Conservation (phyloP, 2,329 filamentous ascomycete genomes). For the Teratosphaeria nubilosa region DNA sequence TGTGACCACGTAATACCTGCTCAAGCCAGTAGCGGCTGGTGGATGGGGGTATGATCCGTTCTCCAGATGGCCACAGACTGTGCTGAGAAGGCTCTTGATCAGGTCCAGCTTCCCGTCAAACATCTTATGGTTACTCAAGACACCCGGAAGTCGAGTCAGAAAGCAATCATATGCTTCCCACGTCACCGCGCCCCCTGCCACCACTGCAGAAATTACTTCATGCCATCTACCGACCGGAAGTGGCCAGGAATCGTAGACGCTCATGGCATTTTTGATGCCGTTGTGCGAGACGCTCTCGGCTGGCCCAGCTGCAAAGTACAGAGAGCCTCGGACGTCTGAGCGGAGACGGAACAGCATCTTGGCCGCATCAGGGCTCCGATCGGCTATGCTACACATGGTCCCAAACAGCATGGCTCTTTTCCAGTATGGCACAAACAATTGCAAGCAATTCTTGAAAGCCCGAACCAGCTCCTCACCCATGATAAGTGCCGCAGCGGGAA, state of each 20-base stretch:
- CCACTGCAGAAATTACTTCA: slow-evolving; percentile 38
- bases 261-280: not conserved
- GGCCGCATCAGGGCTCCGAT: slow-evolving; percentile 1
- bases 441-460: slow-evolving; percentile 1
- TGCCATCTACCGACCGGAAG: slow-evolving; percentile 7
- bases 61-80: slow-evolving; percentile 75
- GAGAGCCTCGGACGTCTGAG: slow-evolving; percentile 10
- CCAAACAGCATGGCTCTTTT: slow-evolving; percentile 3
- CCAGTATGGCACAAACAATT: not conserved
- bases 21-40: slow-evolving; percentile 64
- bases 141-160: slow-evolving; percentile 73
- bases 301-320: slow-evolving; percentile 5
- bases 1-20: slow-evolving; percentile 78
- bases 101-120: slow-evolving; percentile 66
- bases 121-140: slow-evolving; percentile 80
- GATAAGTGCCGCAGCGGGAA: not conserved
- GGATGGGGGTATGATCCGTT: slow-evolving; percentile 71
- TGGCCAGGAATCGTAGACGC: slow-evolving; percentile 1
- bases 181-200: slow-evolving; percentile 3
- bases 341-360: slow-evolving; percentile 10
- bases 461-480: slow-evolving; percentile 1
- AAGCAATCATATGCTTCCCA: slow-evolving; percentile 94
- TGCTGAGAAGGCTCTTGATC: slow-evolving; percentile 62
- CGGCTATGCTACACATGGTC: slow-evolving; percentile 4
- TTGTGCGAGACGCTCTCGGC: not conserved